These are phyloP conservation scores for Pseudocercospora ulei DNA, from an alignment of 2,329 filamentous ascomycete genomes.

Conservation along the genomic window DNA sequence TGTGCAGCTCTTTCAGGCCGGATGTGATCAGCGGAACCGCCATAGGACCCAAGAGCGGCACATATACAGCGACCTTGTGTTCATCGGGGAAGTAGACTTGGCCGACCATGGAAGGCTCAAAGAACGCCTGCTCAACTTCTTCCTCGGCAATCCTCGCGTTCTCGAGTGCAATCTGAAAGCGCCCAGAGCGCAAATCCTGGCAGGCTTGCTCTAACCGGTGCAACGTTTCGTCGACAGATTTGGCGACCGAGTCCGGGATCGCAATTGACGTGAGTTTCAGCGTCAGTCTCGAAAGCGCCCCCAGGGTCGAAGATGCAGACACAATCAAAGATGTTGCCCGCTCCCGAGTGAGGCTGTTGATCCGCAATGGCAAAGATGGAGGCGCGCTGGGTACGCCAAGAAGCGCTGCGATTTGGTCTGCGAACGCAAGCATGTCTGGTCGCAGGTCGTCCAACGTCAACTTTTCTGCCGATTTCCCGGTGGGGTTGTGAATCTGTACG, in stretches of 20 bases:
- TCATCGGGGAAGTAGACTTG: constrained; percentile 98
- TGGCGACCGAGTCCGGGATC: constrained; percentile 76
- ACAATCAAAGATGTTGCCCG: constrained; percentile 75
- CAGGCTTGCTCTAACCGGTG: constrained; percentile 68
- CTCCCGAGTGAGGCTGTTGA: constrained; percentile 77
- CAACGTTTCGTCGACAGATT: constrained; percentile 72
- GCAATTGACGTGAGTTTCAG: constrained; percentile 78
- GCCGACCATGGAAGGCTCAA: constrained; percentile 97
- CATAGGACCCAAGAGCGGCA: constrained; percentile 81
- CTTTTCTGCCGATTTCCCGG: constrained; percentile 34
- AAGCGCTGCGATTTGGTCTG: constrained; percentile 77
- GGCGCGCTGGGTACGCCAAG: constrained; percentile 74
- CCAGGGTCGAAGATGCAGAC: constrained; percentile 83
- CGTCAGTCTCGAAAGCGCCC: constrained; percentile 79
- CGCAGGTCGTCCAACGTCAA: constrained; percentile 59
- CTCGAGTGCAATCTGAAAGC: constrained; percentile 58
- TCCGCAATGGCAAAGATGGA: constrained; percentile 66
- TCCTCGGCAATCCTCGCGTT: constrained; percentile 76
- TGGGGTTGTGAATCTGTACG: constrained; percentile 58
- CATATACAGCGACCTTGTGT: constrained; percentile 92
- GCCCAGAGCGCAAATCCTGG: constrained; percentile 53
- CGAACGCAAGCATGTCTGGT: constrained; percentile 78
- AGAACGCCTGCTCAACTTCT: constrained; percentile 88
- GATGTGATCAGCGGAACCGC: constrained; percentile 83
- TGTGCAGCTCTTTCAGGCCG: constrained; percentile 64